phyloP scores from a whole-genome alignment of 2,329 filamentous ascomycete genomes.

The Rhinocladiella mackenziei region DNA sequence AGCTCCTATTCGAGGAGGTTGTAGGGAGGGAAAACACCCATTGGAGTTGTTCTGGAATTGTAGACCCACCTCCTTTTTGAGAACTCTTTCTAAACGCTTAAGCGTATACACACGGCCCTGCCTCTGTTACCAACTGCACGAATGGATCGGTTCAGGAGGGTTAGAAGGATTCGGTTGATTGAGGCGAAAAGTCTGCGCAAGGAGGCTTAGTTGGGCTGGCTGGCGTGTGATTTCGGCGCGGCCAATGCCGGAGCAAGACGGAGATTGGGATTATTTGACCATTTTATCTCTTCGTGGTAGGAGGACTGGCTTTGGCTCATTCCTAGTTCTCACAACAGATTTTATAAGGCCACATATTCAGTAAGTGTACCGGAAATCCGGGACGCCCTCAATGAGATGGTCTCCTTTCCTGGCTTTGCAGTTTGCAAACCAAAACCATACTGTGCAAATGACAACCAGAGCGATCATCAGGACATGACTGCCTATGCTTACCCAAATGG shows the following conservation, averaged over 20 bases:
- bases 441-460: slow-evolving; percentile 23
- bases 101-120: slow-evolving; percentile 1
- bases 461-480: slow-evolving; percentile 29
- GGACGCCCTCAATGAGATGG: slow-evolving; percentile 26
- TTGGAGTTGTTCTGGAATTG: background rate
- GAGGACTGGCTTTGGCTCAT: background rate
- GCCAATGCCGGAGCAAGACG: background rate
- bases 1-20: background rate
- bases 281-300: too few species aligned
- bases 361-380: slow-evolving; percentile 29
- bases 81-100: slow-evolving; percentile 6
- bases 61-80: slow-evolving; percentile 1
- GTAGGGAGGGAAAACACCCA: slow-evolving; percentile 1
- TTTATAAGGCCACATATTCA: slow-evolving; percentile 7
- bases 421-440: slow-evolving; percentile 29
- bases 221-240: background rate
- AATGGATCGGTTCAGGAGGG: background rate
- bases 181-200: background rate
- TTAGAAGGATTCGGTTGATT: background rate
- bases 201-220: too few species aligned
- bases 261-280: too few species aligned
- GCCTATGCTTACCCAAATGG: slow-evolving; percentile 65
- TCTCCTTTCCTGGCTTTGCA: slow-evolving; percentile 13
- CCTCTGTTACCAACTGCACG: slow-evolving; percentile 2
- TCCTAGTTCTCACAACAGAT: background rate